Percentiles rank a stretch among this genome's conserved stretches.
phyloP scores from a whole-genome alignment of 331 rosid genomes.

The Arachis monticola region DNA sequence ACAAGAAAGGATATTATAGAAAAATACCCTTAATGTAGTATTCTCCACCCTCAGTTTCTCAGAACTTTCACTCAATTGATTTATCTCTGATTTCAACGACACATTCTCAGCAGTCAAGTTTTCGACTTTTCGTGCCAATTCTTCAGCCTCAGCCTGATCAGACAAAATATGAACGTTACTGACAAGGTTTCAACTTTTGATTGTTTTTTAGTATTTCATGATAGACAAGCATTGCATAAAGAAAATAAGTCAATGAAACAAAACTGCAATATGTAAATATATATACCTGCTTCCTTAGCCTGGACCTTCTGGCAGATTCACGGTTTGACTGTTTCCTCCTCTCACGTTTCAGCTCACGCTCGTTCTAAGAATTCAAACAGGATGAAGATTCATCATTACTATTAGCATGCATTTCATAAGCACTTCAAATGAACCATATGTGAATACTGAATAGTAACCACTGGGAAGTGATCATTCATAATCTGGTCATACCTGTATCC shows the following conservation, averaged over 20 bases:
- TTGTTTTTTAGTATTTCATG: background rate
- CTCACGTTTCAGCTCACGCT: conserved; percentile 88
- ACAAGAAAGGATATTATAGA: background rate
- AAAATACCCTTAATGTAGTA: conserved; percentile 63
- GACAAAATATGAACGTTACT: conserved; percentile 29
- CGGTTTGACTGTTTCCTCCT: conserved; percentile 97
- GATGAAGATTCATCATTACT: background rate
- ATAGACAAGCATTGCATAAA: background rate
- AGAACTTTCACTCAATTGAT: conserved; percentile 63
- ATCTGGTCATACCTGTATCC: conserved; percentile 63
- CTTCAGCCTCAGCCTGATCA: conserved; percentile 86
- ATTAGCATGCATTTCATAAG: background rate
- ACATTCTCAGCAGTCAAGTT: conserved; percentile 62
- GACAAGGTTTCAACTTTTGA: conserved; percentile 13
- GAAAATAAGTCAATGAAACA: conserved; percentile 8
- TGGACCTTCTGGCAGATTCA: conserved; percentile 98
- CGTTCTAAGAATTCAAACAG: conserved; percentile 61
- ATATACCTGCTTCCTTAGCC: conserved; percentile 95
- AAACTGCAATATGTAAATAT: conserved; percentile 6
- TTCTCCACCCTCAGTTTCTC: conserved; percentile 77
- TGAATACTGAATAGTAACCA: conserved; percentile 5
- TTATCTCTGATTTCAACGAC: conserved; percentile 70
- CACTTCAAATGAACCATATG: background rate
- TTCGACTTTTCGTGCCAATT: conserved; percentile 71
- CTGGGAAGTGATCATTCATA: background rate